Evolutionary conservation across 139 green algal genomes (phyloP), one percentile per base, ranked within the genome.

Genomic region (Chlorella sp.): DNA sequence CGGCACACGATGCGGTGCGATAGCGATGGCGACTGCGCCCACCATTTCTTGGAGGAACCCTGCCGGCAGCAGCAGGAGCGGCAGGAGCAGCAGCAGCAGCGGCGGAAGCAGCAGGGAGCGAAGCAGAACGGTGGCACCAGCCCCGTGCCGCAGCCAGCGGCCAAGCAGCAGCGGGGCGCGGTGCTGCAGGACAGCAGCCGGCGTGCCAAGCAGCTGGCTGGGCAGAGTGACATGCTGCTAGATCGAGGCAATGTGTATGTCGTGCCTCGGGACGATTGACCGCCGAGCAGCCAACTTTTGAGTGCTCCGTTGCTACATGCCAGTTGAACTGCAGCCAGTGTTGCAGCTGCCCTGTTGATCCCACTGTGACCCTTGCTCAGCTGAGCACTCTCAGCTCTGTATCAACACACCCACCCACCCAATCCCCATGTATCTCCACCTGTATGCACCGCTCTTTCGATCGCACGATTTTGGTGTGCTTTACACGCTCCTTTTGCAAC

Each of bases 11-110:
- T 90, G 51, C 68, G 51, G 51, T 30, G 34, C 16, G 87, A 90
- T n/a, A 74, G 34, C 12, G 87, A 90, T 39, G 87, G 83, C n/a
- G 87, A 90, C 76, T 72, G 68, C 26, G 87, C 87, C 1, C 44
- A 81, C 38, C 18, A n/a, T 3, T 90, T 90, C 47, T 56, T 88
- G 5, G 82, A 86, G 57, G 87, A 90, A 32, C 28, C 34, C 28
- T 21, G 30, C 30, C 23, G 60, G 30, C 68, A 62, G 81, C 68
- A 71, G 68, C 41, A 36, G 67, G 25, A 60, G 41, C n/a, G 16
- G 78, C 63, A 44, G 78, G 28, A 20, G 7, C 21, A 34, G 36
- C 38, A 21, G 62, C 78, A 36, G 78, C 78, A 44, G 67, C n/a
- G 25, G 25, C 65, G 2, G 41, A 12, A 78, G 32, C 44, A 25